A percentile compares a stretch with the other conserved stretches of the same genome.
Conservation (phyloP, 2,329 filamentous ascomycete genomes). For the Monilinia vaccinii-corymbosi region DNA sequence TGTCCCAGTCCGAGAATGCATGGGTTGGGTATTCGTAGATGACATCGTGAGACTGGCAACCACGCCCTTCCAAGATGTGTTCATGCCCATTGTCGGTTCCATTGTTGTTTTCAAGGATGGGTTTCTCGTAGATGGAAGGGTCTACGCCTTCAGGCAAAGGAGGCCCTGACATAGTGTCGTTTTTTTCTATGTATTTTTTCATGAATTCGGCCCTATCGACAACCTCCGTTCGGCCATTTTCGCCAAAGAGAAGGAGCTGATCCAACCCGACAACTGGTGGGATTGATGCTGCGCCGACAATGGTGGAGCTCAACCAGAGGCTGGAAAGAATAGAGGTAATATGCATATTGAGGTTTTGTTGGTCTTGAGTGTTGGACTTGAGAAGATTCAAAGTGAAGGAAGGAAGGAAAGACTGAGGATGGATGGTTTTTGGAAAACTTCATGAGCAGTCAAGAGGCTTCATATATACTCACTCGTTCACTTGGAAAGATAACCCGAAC, state of each 20-base stretch:
- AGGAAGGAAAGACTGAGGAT: neutral
- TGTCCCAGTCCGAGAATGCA: neutral
- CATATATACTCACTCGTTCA: neutral
- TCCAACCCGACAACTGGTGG: neutral
- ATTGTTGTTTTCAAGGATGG: neutral
- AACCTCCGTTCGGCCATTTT: neutral
- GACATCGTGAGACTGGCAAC: neutral
- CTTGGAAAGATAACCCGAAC: neutral
- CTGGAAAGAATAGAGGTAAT: neutral
- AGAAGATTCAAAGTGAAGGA: neutral
- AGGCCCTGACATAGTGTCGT: too few species aligned
- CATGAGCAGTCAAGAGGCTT: neutral
- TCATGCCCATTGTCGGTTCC: neutral
- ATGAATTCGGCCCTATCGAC: constrained; percentile 2
- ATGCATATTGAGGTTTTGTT: neutral
- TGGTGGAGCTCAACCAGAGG: constrained; percentile 1
- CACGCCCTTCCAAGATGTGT: neutral
- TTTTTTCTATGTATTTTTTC: neutral
- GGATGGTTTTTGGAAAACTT: neutral
- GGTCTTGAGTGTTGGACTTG: neutral
- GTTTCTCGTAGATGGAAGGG: too few species aligned
- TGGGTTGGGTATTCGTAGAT: neutral
- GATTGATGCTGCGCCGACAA: neutral
- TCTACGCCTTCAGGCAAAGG: too few species aligned
- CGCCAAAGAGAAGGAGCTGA: neutral